These are phyloP conservation scores for Hyphodiscus hymeniophilus DNA, from an alignment of 495 filamentous ascomycete species.

Conservation along the genomic window DNA sequence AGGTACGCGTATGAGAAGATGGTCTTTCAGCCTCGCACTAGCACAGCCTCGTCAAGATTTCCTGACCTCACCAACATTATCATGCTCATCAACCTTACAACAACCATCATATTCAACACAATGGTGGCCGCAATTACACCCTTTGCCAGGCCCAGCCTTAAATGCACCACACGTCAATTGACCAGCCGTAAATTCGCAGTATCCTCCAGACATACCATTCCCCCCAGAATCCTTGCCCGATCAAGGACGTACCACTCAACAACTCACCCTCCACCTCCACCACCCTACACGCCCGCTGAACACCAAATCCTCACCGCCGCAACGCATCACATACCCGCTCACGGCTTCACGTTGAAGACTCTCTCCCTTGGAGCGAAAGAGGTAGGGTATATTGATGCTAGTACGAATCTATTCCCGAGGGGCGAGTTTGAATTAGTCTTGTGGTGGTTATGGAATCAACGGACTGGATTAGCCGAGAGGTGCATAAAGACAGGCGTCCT, in stretches of 20 bases:
- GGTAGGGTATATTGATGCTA: slow-evolving; percentile 77
- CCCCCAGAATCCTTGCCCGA: not conserved
- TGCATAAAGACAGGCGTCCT: slow-evolving; percentile 21
- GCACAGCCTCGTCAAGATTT: no score
- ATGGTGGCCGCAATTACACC: no score
- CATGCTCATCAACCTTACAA: no score
- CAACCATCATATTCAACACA: no score
- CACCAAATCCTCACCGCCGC: slow-evolving; percentile 71
- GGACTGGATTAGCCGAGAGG: slow-evolving; percentile 30
- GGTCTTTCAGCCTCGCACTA: no score
- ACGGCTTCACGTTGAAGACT: slow-evolving; percentile 70
- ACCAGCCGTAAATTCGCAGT: no score
- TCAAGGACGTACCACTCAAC: slow-evolving; percentile 65
- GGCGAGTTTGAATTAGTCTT: slow-evolving; percentile 74
- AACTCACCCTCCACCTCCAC: slow-evolving; percentile 46
- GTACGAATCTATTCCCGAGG: slow-evolving; percentile 69
- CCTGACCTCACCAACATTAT: no score
- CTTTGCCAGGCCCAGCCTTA: no score
- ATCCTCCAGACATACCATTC: no score
- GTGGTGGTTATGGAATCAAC: slow-evolving; percentile 69
- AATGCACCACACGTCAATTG: no score
- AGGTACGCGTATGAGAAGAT: no score
- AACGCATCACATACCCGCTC: slow-evolving; percentile 64
- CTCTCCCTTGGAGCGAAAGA: slow-evolving; percentile 73
- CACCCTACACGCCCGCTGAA: slow-evolving; percentile 64